Evolutionary conservation across 139 green algal species (phyloP), one percentile per base, ranked within the genome.

Genomic region (Chara braunii): DNA sequence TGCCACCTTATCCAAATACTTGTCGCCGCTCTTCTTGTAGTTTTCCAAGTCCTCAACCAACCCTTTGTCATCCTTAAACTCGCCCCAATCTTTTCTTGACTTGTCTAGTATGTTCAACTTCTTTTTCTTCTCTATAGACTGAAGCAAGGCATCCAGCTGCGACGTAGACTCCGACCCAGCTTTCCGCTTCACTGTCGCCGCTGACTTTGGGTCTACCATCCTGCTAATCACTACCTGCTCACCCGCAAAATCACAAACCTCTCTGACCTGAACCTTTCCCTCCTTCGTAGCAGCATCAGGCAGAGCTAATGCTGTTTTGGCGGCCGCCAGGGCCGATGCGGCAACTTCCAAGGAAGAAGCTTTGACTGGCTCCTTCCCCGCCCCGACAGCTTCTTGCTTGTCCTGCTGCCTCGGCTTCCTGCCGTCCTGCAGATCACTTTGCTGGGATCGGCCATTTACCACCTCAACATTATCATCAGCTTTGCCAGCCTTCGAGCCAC

Each of bases 71-170:
- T 77, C 48, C 42, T 79, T 80, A 58, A 68, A 80, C 28, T 57
- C 70, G 43, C 69, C 59, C 72, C 72, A 79, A 44, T 79, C 72
- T 44, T 68, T 58, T 1, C 72, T 55, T 4, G 70, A 70, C 54
- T 79, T 79, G 69, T 79, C 72, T 0, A 79, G 29, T 28, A 79
- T 64, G 42, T 55, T 80, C 14, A 81, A 14, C 26, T 79, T 79
- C 56, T 80, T 79, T 44, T 74, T 74, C 18, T 60, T 59, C 45
- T 74, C 65, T 12, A 74, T 74, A 23, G 58, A 40, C 18, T 32
- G 42, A 30, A 74, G 31, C 3, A 74, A 30, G 14, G 65, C 65
- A 59, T 74, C 65, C 35, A 74, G 9, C 8, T 56, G 55, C 22
- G 55, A 74, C 3, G 65, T 44, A 2, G 34, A 40, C 43, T 54